Conservation (phyloP, 2,329 filamentous ascomycete genomes). For the Juglanconis sp. region DNA sequence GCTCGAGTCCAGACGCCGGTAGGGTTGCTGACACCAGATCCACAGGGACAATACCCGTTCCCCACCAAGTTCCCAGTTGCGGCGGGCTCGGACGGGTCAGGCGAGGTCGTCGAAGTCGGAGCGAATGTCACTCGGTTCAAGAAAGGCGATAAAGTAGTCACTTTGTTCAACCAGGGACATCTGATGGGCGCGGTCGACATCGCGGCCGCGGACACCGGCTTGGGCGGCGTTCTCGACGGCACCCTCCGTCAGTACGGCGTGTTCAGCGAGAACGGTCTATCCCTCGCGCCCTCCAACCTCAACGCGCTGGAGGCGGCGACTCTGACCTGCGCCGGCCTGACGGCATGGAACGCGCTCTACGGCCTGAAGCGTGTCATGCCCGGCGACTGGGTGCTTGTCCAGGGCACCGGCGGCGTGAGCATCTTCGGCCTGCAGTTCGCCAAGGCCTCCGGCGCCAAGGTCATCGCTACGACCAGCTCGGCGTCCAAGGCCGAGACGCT, state of each 20-base stretch:
- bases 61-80: constrained; percentile 41
- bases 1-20: no score
- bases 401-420: constrained; percentile 69
- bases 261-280: constrained; percentile 67
- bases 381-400: constrained; percentile 59
- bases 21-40: not conserved
- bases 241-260: constrained; percentile 64
- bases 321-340: constrained; percentile 57
- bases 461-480: constrained; percentile 56
- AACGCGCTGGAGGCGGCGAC: constrained; percentile 52
- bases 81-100: constrained; percentile 51
- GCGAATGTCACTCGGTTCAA: constrained; percentile 45
- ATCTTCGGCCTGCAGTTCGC: constrained; percentile 60
- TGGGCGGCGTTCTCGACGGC: constrained; percentile 68
- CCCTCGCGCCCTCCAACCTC: constrained; percentile 57
- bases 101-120: constrained; percentile 50
- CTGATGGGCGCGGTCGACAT: constrained; percentile 40
- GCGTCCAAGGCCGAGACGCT: constrained; percentile 45
- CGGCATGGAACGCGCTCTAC: constrained; percentile 64
- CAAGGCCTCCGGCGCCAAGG: constrained; percentile 48
- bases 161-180: constrained; percentile 60
- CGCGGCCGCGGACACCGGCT: constrained; percentile 45
- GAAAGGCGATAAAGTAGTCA: constrained; percentile 53
- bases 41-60: constrained; percentile 44
- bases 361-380: constrained; percentile 51